Base-by-base conservation (phyloP, 306 rosid species). In the Medicago lupulina region DNA sequence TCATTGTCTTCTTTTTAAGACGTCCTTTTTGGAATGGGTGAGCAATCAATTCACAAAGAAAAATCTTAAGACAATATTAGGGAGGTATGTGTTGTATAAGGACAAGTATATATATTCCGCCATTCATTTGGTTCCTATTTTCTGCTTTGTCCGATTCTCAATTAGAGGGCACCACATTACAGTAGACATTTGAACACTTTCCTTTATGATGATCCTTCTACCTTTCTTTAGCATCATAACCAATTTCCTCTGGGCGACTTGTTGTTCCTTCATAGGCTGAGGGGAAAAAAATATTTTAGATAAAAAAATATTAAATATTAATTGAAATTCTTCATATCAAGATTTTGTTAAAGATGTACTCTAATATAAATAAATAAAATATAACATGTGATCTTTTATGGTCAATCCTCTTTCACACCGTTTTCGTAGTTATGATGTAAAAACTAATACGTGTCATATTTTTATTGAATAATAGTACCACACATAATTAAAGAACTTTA, bases 11-110 rank as follows among this genome's bases (percentile, higher is more conserved):
- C 19, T 50, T 16, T n/a, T 51, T n/a, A 51, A 51, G 57, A 61
- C 9, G 47, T 64, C 43, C 44, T 79, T 77, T 38, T 38, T 59
- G 60, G 78, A 62, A 78, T 16, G 19, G 89, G 81, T 87, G 83
- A 83, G 82, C 83, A 74, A 81, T 90, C 86, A 73, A 80, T 76
- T 79, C 87, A 68, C 79, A 59, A 81, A 74, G 78, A 80, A 76
- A 75, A 83, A 47, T 76, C 9, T 16, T 36, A 81, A 74, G 79
- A 83, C 76, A 71, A 83, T 61, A 76, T 12, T 16, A 63, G 46
- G 51, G 58, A 60, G 70, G 40, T 73, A 51, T 59, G 70, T 55
- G 16, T 50, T 16, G 69, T 74, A 73, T 57, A 41, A 79, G 65
- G 79, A 80, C 85, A 70, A 58, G 65, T 50, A 7, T 50, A 49